A percentile compares a stretch with the other conserved stretches of the same genome.
Conservation (phyloP, 371 early-diverging fungal genomes). For the Nematocida major region DNA sequence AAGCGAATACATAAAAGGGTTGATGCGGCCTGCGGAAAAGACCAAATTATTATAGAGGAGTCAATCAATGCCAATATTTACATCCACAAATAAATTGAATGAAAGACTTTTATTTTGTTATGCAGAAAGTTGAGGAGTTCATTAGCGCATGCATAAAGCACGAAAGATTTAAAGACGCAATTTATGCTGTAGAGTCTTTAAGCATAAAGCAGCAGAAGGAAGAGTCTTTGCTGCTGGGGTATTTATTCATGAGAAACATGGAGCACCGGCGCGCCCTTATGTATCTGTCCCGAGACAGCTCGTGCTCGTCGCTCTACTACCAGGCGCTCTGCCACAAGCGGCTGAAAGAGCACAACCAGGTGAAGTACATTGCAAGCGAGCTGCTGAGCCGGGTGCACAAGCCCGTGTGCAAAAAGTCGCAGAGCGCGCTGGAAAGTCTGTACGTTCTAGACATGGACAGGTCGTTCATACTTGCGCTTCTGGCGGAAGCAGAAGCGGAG, state of each 20-base stretch:
- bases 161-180: conserved; percentile 34
- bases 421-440: conserved; percentile 20
- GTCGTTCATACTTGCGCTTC: conserved; percentile 51
- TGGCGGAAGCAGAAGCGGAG: conserved; percentile 53
- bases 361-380: conserved; percentile 32
- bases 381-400: conserved; percentile 17
- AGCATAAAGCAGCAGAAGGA: background rate
- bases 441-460: conserved; percentile 55
- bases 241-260: conserved; percentile 53
- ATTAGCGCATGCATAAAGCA: conserved; percentile 39
- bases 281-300: conserved; percentile 34
- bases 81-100: conserved; percentile 30
- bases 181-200: conserved; percentile 15
- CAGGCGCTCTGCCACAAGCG: conserved; percentile 56
- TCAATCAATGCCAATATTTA: conserved; percentile 2
- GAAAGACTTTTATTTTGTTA: conserved; percentile 47
- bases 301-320: conserved; percentile 60
- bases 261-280: conserved; percentile 58
- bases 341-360: conserved; percentile 57
- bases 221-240: conserved; percentile 34
- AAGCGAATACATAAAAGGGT: conserved; percentile 14
- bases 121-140: conserved; percentile 18
- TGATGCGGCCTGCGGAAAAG: background rate
- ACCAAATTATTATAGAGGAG: background rate
- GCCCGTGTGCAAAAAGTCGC: background rate